phyloP scores from a whole-genome alignment of 116 monocot genomes.

The Cymodocea nodosa region DNA sequence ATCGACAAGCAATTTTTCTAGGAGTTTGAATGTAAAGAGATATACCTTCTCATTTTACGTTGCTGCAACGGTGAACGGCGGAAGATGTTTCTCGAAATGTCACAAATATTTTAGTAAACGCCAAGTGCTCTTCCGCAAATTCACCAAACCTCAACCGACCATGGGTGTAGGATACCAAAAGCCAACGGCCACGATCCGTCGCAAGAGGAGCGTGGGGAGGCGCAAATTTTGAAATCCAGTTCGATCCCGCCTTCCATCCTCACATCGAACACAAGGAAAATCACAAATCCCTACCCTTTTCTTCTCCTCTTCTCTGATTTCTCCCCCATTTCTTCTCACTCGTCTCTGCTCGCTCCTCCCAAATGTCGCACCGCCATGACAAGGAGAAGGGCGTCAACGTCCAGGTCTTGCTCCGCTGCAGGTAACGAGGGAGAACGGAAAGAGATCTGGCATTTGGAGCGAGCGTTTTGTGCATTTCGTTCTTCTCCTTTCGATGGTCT shows the following conservation, averaged over 20 bases:
- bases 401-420: conserved; percentile 96
- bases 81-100: too few species aligned
- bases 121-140: too few species aligned
- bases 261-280: neutral
- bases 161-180: too few species aligned
- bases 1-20: too few species aligned
- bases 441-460: neutral
- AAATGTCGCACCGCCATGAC: conserved; percentile 48
- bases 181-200: too few species aligned
- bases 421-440: conserved; percentile 19
- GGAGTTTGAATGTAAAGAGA: too few species aligned
- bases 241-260: neutral
- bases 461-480: neutral
- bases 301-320: neutral
- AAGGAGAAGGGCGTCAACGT: conserved; percentile 99
- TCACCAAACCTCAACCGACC: too few species aligned
- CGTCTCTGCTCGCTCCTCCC: neutral
- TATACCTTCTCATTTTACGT: too few species aligned
- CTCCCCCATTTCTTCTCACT: neutral
- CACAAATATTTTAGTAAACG: too few species aligned
- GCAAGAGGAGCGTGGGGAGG: too few species aligned
- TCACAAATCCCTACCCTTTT: neutral
- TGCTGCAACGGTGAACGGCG: too few species aligned
- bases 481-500: neutral
- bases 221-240: conserved; percentile 3